Evolutionary conservation across 2,329 filamentous ascomycete genomes (phyloP), one percentile per base, ranked within the genome.

Genomic region (Aspergillus oerlinghausenensis): DNA sequence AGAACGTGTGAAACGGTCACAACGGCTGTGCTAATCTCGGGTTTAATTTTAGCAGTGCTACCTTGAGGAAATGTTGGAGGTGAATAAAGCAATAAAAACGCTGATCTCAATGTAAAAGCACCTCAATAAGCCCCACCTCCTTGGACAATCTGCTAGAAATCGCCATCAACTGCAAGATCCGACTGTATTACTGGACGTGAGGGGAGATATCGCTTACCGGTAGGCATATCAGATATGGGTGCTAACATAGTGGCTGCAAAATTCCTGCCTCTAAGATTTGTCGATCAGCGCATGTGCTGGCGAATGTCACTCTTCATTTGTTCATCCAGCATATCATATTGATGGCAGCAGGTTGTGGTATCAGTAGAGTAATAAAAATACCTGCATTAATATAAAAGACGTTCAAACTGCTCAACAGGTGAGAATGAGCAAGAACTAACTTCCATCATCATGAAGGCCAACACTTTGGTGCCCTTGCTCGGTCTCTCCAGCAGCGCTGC

Each of bases 371-470:
- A 10, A 11, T 17, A 11, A 7, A 6, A 6, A 0, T 19, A 14
- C 43, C 25, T 3, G 23, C 19, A 26, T 47, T 14, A 26, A 14
- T 47, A 47, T 47, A 47, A 47, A 47, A 8, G 43, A 23, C 0
- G 23, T 14, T 4, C 1, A 14, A 6, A 25, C 32, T 25, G 19
- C 2, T 7, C 21, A 26, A n/a, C 14, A 7, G 2, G 21, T 14
- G 11, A 23, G 2, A 23, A 14, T 14, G 11, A 14, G 23, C 23
- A 25, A 26, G 42, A 4, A 26, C 23, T 14, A 26, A 4, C 19
- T 7, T 14, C 3, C 43, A 23, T 23, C 26, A 51, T 19, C 38
- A 57, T 57, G 55, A 57, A 57, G 55, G 32, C 28, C 38, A 50
- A 47, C 28, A 48, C 47, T 32, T 21, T 57, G n/a, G 17, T 54